Evolutionary conservation across 305 asterid species (phyloP), one percentile per base, ranked within the genome.

Genomic region (Fraxinus sp.): DNA sequence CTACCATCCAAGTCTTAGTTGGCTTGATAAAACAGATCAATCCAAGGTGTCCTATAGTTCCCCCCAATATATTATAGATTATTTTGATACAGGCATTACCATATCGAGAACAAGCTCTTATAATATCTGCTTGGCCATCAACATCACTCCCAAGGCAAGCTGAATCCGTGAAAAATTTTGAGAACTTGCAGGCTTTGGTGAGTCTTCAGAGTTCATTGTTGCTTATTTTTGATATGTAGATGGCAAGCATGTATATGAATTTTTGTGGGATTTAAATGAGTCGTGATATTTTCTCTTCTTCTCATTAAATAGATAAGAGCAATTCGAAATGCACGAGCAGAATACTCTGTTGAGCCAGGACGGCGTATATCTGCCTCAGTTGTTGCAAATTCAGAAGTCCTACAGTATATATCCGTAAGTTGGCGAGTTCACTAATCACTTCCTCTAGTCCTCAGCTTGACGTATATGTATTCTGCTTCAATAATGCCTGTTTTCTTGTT

Each of bases 321-420:
- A 83, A 91, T 96, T 80, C 90, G 99, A 82, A 96, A 96, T 90
- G 98, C 97, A 70, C 88, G 99, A 80, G 98, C 99, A 68, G 99
- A 96, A 91, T 96, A 94, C 87, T 92, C 97, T 71, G 99, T 94
- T 83, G 99, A 96, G 87, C 98, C 99, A 86, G 98, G 93, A 80
- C 92, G 91, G 86, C 95, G 90, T 37, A 96, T 96, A 80, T 91
- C 98, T 85, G 97, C 96, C 22, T 91, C 91, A 13, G 82, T 96
- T 70, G 93, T 96, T 89, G 99, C 98, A 79, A 94, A 89, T 87
- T 75, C 97, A 36, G 98, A 96, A 80, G 98, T 94, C 79, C 86
- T 90, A 81, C 93, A 91, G 55, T 96, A 96, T 77, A 91, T 96
- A 81, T 91, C 94, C 55, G 98, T 96, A 91, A 89, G 98, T 89